A percentile compares a stretch with the other conserved stretches of the same genome.
phyloP scores from a whole-genome alignment of 306 rosid genomes.

The Begonia fuchsioides region DNA sequence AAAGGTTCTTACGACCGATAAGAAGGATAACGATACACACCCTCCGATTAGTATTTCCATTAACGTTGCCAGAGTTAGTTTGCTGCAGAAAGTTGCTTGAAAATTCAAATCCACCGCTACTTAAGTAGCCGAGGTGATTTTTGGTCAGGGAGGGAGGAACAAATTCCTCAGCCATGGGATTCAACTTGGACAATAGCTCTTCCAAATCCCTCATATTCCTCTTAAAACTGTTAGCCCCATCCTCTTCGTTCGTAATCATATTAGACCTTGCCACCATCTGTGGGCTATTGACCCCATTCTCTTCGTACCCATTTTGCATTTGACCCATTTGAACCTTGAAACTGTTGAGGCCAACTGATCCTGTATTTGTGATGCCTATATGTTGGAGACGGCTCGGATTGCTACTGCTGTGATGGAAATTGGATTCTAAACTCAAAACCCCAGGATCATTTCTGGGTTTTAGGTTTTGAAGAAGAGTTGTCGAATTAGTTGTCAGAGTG shows the following conservation, averaged over 20 bases:
- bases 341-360: slow-evolving; percentile 26
- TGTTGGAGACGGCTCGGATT: slow-evolving; percentile 35
- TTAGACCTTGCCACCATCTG: slow-evolving; percentile 26
- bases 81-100: slow-evolving; percentile 10
- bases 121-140: slow-evolving; percentile 25
- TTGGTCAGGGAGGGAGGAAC: slow-evolving; percentile 68
- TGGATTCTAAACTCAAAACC: slow-evolving; percentile 18
- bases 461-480: slow-evolving; percentile 27
- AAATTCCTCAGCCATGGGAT: slow-evolving; percentile 97
- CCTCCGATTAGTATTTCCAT: slow-evolving; percentile 11
- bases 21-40: slow-evolving; percentile 4
- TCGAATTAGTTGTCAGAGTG: slow-evolving; percentile 26
- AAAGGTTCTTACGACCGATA: neutral
- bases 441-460: slow-evolving; percentile 36
- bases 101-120: slow-evolving; percentile 18
- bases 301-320: slow-evolving; percentile 48
- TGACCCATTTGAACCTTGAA: slow-evolving; percentile 21
- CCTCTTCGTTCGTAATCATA: slow-evolving; percentile 28
- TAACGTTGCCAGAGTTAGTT: slow-evolving; percentile 10
- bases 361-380: slow-evolving; percentile 14
- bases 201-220: slow-evolving; percentile 91
- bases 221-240: slow-evolving; percentile 43
- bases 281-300: slow-evolving; percentile 35
- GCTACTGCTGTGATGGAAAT: slow-evolving; percentile 19
- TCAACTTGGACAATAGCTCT: slow-evolving; percentile 77